Evolutionary conservation across 1,284 basidiomycete species (phyloP).

Genomic region (Phylloporus gajari): DNA sequence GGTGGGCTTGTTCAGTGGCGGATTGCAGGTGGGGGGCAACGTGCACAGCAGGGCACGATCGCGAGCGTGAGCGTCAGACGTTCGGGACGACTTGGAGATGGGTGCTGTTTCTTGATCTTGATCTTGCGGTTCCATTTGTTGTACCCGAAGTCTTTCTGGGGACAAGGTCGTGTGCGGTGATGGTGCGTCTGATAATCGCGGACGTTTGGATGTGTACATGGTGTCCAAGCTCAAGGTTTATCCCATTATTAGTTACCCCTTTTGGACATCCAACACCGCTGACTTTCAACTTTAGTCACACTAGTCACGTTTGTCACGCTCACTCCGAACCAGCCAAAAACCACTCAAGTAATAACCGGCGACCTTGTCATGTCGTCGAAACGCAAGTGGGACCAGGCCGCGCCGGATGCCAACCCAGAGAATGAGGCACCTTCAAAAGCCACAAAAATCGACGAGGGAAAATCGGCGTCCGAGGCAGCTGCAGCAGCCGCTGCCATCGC

Average conservation of each 20-base stretch:
- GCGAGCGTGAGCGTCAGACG: slow-evolving; percentile 15
- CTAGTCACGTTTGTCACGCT: slow-evolving; percentile 34
- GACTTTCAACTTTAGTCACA: slow-evolving; percentile 37
- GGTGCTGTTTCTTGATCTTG: slow-evolving; percentile 30
- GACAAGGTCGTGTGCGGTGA: slow-evolving; percentile 19
- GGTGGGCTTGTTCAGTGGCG: slow-evolving; percentile 62
- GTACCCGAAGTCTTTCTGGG: slow-evolving; percentile 2
- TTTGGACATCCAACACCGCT: slow-evolving; percentile 26
- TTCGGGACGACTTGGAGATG: slow-evolving; percentile 42
- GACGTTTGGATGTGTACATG: slow-evolving; percentile 42
- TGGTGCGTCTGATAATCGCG: slow-evolving; percentile 39
- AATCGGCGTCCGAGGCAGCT: slow-evolving; percentile 78
- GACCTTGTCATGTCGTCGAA: slow-evolving; percentile 62
- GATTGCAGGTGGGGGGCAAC: slow-evolving; percentile 85
- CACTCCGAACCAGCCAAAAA: neutral
- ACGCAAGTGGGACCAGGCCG: slow-evolving; percentile 78
- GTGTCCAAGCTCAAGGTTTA: slow-evolving; percentile 4
- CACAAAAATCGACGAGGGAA: slow-evolving; percentile 65
- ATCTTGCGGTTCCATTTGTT: slow-evolving; percentile 6
- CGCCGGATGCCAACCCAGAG: slow-evolving; percentile 49
- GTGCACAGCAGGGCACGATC: slow-evolving; percentile 68
- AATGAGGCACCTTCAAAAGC: slow-evolving; percentile 56
- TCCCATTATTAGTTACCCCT: neutral
- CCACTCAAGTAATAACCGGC: neutral
- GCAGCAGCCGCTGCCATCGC: slow-evolving; percentile 88